Conservation (phyloP, 257 asterid species). For the Rauvolfia tetraphylla region DNA sequence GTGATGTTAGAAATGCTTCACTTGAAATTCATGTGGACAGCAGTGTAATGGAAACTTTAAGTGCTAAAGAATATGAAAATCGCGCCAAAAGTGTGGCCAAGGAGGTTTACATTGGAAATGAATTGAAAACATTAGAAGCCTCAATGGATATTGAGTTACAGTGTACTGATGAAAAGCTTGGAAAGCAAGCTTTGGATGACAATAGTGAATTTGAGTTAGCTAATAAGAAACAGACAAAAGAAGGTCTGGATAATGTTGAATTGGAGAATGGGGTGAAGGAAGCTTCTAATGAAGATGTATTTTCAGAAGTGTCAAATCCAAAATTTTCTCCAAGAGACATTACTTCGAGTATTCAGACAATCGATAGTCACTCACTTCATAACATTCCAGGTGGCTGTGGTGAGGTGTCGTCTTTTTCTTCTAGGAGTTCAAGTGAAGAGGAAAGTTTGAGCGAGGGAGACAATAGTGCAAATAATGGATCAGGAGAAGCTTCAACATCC, state of each 20-base stretch:
- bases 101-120: slow-evolving; percentile 14
- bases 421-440: slow-evolving; percentile 43
- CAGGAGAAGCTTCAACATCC: slow-evolving; percentile 46
- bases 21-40: slow-evolving; percentile 20
- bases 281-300: slow-evolving; percentile 70
- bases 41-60: slow-evolving; percentile 16
- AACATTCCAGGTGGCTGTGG: slow-evolving; percentile 53
- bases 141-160: slow-evolving; percentile 19
- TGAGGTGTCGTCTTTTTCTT: slow-evolving; percentile 68
- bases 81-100: slow-evolving; percentile 21
- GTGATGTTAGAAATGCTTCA: slow-evolving; percentile 12
- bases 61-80: slow-evolving; percentile 20
- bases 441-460: slow-evolving; percentile 57
- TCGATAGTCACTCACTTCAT: slow-evolving; percentile 47
- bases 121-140: slow-evolving; percentile 19
- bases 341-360: slow-evolving; percentile 47
- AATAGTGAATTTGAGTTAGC: slow-evolving; percentile 24
- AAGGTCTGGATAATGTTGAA: slow-evolving; percentile 23
- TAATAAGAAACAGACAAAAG: slow-evolving; percentile 26
- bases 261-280: slow-evolving; percentile 54
- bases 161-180: slow-evolving; percentile 25
- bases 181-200: slow-evolving; percentile 14
- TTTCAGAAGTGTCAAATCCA: slow-evolving; percentile 85
- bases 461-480: slow-evolving; percentile 36
- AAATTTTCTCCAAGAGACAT: slow-evolving; percentile 62